Evolutionary conservation across 495 filamentous ascomycete species (phyloP).

Genomic region (Paragyromitra xinjiangensis): DNA sequence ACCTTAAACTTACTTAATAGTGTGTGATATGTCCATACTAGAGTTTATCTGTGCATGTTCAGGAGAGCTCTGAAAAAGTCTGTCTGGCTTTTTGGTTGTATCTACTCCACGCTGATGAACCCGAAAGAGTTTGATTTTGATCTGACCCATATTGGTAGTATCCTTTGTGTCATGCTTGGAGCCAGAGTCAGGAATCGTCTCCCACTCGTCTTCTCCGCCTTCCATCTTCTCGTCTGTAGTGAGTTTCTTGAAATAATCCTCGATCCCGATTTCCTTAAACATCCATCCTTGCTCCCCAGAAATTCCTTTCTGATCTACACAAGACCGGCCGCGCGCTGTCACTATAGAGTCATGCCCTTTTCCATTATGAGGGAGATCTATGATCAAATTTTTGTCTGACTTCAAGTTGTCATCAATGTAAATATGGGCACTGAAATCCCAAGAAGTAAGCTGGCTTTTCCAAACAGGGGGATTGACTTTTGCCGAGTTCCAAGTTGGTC

Average conservation of each 20-base stretch:
- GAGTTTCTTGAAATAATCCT: constrained; percentile 17
- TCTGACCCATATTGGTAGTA: constrained; percentile 18
- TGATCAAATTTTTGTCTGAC: constrained; percentile 19
- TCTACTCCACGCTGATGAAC: constrained; percentile 20
- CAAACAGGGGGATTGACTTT: background rate
- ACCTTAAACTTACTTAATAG: constrained; percentile 12
- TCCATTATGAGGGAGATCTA: constrained; percentile 9
- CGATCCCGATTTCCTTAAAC: constrained; percentile 26
- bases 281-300: constrained; percentile 23
- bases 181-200: background rate
- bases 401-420: constrained; percentile 15
- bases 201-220: constrained; percentile 8
- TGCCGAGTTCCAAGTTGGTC: background rate
- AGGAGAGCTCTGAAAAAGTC: background rate
- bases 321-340: constrained; percentile 11
- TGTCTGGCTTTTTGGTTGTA: background rate
- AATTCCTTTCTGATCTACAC: background rate
- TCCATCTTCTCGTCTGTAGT: constrained; percentile 14
- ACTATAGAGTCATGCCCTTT: background rate
- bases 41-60: background rate
- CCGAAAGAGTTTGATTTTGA: constrained; percentile 29
- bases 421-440: constrained; percentile 28
- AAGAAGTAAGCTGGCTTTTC: background rate
- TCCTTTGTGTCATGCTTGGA: background rate
- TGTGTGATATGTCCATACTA: constrained; percentile 22